Base-by-base conservation (phyloP, 208 protist genomes). In the Phytomonas francai region DNA sequence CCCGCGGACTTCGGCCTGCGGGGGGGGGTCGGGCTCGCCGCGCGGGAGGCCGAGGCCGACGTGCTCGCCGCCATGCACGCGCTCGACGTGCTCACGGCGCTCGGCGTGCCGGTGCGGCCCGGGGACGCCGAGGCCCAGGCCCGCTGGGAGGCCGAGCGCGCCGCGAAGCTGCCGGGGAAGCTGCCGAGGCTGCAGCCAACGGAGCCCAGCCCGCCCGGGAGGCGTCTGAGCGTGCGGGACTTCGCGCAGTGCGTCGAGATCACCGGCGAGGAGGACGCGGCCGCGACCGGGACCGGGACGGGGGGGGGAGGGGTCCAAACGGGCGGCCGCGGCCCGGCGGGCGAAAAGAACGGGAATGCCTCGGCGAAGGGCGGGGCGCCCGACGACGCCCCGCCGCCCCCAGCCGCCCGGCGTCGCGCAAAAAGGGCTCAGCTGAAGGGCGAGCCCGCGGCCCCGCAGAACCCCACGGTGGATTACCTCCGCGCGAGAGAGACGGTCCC, bases 51-150 rank as follows among this genome's bases (percentile, higher is more conserved):
- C 12, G 85, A 91, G 27, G 87, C 91, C 14, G 63, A 81, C 58
- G 70, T 74, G 6, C 74, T 96, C 0, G 88, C 91, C 5, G 84
- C 88, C 3, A 94, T 93, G 85, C 91, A 96, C 70, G 87, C 91
- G 0, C 73, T 96, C 19, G 88, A 96, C 71, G 77, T 90, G 22
- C 74, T 93, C 5, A 72, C 76, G 49, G 25, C 63, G 31, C 78
- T 96, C 62, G 84, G 80, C n/a, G 58, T 92, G 12, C 67, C 69
- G 0, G 25, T 30, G 25, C 32, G 30, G 5, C 54, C 56, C 25
- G 58, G 27, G 25, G 9, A n/a, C 6, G 0, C 27, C 56, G 36
- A 33, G 16, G 45, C 45, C 16, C 45, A 56, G 45, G 14, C 45
- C 16, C 45, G 45, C 14, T 56, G 45, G 45, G 16, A 22, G 14